Evolutionary conservation across 2,329 filamentous ascomycete species (phyloP).

Genomic region (Fusarium foetens): DNA sequence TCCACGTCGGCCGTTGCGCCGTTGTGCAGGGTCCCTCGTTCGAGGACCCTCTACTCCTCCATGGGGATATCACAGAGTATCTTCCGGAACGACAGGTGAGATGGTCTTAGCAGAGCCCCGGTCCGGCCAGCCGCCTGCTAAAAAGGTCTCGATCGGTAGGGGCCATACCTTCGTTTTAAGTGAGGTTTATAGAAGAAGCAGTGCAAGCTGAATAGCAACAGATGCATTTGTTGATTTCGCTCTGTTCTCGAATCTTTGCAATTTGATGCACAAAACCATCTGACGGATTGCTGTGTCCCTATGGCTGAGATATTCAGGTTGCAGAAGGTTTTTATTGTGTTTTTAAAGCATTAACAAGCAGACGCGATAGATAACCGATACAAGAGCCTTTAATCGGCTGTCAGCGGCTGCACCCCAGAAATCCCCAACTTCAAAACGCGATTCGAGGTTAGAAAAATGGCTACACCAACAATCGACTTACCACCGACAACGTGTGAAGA

Average conservation of each 20-base stretch:
- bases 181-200: slow-evolving; percentile 32
- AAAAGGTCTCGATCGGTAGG: slow-evolving; percentile 18
- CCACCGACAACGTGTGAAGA: slow-evolving; percentile 41
- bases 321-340: not conserved
- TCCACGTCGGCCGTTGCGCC: slow-evolving; percentile 19
- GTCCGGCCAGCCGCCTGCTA: slow-evolving; percentile 40
- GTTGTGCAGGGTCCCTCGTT: slow-evolving; percentile 11
- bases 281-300: slow-evolving; percentile 10
- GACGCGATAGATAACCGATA: not conserved
- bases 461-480: slow-evolving; percentile 42
- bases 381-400: not conserved
- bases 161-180: slow-evolving; percentile 10
- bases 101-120: slow-evolving; percentile 34
- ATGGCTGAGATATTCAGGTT: slow-evolving; percentile 15
- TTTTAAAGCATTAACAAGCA: slow-evolving; percentile 16
- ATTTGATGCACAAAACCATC: slow-evolving; percentile 4
- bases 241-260: slow-evolving; percentile 7
- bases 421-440: not conserved
- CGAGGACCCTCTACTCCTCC: slow-evolving; percentile 18
- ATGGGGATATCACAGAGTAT: slow-evolving; percentile 22
- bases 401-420: slow-evolving; percentile 3
- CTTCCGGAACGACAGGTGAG: slow-evolving; percentile 24
- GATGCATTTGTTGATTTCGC: not conserved
- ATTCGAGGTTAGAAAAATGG: slow-evolving; percentile 25
- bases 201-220: slow-evolving; percentile 25